Percentiles rank a stretch among this genome's conserved stretches.
These are phyloP conservation scores for Sphaceloma murrayae DNA, from an alignment of 2,329 filamentous ascomycete genomes.

Conservation along the genomic window DNA sequence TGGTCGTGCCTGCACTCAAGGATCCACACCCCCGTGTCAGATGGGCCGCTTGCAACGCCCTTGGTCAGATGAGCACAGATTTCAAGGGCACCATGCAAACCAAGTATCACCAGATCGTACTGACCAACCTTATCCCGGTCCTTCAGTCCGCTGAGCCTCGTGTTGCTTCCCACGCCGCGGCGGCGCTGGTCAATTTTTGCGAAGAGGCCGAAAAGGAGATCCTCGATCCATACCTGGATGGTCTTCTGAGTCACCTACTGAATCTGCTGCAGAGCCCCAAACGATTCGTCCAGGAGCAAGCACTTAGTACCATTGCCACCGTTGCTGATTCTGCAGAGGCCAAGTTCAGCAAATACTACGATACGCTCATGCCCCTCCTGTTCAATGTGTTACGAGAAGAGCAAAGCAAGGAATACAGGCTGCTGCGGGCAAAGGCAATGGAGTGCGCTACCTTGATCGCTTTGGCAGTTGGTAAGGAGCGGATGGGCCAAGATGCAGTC, in stretches of 20 bases:
- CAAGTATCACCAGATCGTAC: constrained; percentile 79
- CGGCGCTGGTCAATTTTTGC: constrained; percentile 97
- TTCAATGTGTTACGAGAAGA: constrained; percentile 83
- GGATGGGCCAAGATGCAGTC: constrained; percentile 78
- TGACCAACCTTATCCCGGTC: constrained; percentile 87
- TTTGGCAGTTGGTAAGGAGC: constrained; percentile 85
- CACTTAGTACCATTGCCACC: constrained; percentile 92
- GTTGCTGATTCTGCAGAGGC: constrained; percentile 97
- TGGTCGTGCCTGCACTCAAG: constrained; percentile 84
- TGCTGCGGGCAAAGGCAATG: constrained; percentile 95
- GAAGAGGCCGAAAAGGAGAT: constrained; percentile 92
- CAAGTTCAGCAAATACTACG: constrained; percentile 91
- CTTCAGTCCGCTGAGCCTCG: constrained; percentile 81
- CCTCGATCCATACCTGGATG: constrained; percentile 85
- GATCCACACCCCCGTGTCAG: constrained; percentile 89
- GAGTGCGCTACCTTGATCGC: constrained; percentile 96
- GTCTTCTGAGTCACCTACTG: constrained; percentile 75
- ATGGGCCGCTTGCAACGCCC: constrained; percentile 94
- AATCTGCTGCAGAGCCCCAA: constrained; percentile 83
- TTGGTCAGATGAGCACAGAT: constrained; percentile 99
- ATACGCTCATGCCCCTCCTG: constrained; percentile 87
- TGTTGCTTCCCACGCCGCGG: constrained; percentile 92
- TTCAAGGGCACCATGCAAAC: constrained; percentile 97
- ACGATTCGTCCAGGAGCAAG: constrained; percentile 95
- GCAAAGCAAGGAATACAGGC: constrained; percentile 83